Conservation (phyloP, 495 filamentous ascomycete species). For the Penicillium malachiteum region DNA sequence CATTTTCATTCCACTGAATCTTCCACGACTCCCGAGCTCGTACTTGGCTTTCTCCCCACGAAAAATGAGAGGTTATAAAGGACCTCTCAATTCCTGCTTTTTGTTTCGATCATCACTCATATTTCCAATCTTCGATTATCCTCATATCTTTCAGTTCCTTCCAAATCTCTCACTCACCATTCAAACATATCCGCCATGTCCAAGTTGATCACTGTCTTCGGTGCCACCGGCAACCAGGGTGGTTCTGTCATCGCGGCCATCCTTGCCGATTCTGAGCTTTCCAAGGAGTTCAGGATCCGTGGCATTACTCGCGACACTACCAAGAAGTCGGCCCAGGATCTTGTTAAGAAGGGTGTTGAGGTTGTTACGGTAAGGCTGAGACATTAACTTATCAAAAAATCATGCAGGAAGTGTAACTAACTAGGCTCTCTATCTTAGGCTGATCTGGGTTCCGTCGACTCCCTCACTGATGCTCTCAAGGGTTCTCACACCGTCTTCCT, state of each 20-base stretch:
- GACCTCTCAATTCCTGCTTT: too few species aligned
- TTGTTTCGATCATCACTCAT: too few species aligned
- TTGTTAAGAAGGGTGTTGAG: constrained; percentile 21
- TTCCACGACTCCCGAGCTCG: too few species aligned
- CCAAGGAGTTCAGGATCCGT: constrained; percentile 38
- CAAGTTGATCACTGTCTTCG: constrained; percentile 47
- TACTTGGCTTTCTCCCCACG: too few species aligned
- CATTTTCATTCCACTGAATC: too few species aligned
- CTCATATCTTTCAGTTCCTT: too few species aligned
- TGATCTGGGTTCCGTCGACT: constrained; percentile 50
- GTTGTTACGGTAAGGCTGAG: constrained; percentile 17
- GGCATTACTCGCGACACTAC: constrained; percentile 31
- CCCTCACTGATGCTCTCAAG: constrained; percentile 38
- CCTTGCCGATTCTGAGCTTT: constrained; percentile 24
- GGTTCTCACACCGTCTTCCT: constrained; percentile 35
- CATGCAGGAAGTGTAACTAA: not conserved
- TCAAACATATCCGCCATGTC: constrained; percentile 7
- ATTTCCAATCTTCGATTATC: too few species aligned
- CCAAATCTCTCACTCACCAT: too few species aligned
- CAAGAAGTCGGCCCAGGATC: constrained; percentile 23
- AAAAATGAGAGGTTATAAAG: too few species aligned
- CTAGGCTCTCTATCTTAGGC: constrained; percentile 24
- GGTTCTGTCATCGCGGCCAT: constrained; percentile 28
- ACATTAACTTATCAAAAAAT: not conserved
- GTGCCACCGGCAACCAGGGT: constrained; percentile 45